Evolutionary conservation across 345 rosid genomes (phyloP), one percentile per base, ranked within the genome.

Genomic region (Litchi chinensis): DNA sequence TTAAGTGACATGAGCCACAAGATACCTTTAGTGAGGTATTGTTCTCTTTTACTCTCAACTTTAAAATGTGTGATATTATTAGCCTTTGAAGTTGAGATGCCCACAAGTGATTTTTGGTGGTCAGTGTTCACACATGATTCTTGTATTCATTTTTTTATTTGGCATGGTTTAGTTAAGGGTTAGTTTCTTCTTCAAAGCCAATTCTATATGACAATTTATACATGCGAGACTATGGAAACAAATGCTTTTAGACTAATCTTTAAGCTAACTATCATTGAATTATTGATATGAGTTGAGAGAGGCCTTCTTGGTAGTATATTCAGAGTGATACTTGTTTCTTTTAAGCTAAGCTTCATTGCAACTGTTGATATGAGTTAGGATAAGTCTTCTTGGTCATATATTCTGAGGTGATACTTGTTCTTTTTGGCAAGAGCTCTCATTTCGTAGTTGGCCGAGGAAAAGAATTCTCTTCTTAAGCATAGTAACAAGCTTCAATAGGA

Each of bases 1-100:
- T 64, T 64, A 91, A 86, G 74, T 76, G 75, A 78, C 75, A 79
- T 75, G 90, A 93, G 57, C 76, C 85, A 19, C 90, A 82, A 73
- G 92, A 90, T 70, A 83, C 67, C 79, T 87, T 90, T 10, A 66
- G 82, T 22, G 93, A 94, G 93, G 98, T 94, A 88, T 39, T 93
- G 86, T 39, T 41, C 62, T 48, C 5, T 48, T 65, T 19, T 8
- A 10, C 26, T 64, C n/a, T 50, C 16, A 43, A 2, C 40, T 40
- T 21, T 32, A n/a, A n/a, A 37, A 16, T 16, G 9, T 67, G 41
- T 39, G 40, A 8, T 67, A 67, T 66, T 76, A 3, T 67, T 3
- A 67, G 11, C 52, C 7, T 10, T 44, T 13, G 5, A 44, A 69
- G 7, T 75, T 1, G 16, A 44, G 60, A 26, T 10, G 56, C 21